Base-by-base conservation (phyloP, 83 land plant genomes). In the Picea mariana region DNA sequence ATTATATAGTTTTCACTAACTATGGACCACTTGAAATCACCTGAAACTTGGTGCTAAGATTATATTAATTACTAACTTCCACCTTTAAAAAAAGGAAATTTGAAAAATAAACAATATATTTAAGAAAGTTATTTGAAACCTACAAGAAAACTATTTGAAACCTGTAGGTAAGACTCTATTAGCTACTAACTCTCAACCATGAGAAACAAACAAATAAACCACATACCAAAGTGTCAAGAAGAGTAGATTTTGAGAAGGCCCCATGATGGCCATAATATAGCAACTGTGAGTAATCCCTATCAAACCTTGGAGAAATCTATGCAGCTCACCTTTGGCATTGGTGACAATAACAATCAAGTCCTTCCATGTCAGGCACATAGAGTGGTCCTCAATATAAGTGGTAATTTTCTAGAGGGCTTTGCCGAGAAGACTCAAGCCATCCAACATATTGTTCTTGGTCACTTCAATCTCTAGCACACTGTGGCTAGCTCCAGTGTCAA, bases 191-290 rank as follows among this genome's bases (percentile, higher is more conserved):
- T 47, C 8, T 47, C 9, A 77, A 0, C 3, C 42, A 75, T 47
- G 1, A 17, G 1, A 12, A 6, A 18, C 18, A 17, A n/a, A 64
- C 0, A 80, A 24, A 40, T 2, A n/a, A 23, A 7, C 24, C 31
- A 92, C 95, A 95, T 82, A 93, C 91, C 23, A 94, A 79, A 9
- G 94, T 67, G 63, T 94, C 97, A 12, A 94, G 91, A 61, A 94
- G 94, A 20, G 97, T 94, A 42, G 97, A 94, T 79, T 94, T 94
- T 23, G 93, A 31, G 95, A 94, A 18, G 96, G 95, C 12, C 97
- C 97, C 92, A 94, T 93, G 81, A 93, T 89, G 27, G 96, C 96
- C 88, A 90, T 81, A 44, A 93, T 87, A 62, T 85, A 81, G 13
- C 97, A 92, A 4, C 94, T 94, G 82, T 89, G 89, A 20, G 94